These are phyloP conservation scores for Pestalotiopsis sp. DNA, from an alignment of 2,329 filamentous ascomycete species.

Conservation along the genomic window DNA sequence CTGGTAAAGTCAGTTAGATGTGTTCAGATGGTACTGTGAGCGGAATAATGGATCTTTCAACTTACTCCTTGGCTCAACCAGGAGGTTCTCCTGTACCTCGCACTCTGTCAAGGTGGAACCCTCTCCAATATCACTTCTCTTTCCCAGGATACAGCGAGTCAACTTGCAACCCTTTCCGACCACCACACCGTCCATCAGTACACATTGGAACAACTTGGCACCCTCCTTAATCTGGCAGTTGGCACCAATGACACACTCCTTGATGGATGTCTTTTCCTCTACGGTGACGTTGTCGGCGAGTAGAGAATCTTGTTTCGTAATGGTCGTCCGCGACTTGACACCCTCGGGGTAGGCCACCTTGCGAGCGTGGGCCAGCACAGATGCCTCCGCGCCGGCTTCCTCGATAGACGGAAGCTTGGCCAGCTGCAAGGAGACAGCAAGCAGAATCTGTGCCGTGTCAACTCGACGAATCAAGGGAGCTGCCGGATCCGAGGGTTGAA, in stretches of 20 bases:
- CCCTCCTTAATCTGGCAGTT: slow-evolving; percentile 85
- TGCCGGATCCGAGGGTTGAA: slow-evolving; percentile 64
- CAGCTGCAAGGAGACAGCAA: slow-evolving; percentile 80
- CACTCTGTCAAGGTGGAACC: slow-evolving; percentile 82
- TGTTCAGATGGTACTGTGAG: slow-evolving; percentile 12
- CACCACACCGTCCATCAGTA: slow-evolving; percentile 90
- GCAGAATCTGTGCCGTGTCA: slow-evolving; percentile 81
- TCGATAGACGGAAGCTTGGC: slow-evolving; percentile 80
- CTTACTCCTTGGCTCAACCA: slow-evolving; percentile 79
- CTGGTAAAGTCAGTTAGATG: slow-evolving; percentile 37
- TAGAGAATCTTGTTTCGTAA: slow-evolving; percentile 80
- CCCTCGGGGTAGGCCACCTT: slow-evolving; percentile 86
- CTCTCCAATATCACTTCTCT: slow-evolving; percentile 80
- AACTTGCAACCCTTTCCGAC: slow-evolving; percentile 84
- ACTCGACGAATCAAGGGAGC: slow-evolving; percentile 80
- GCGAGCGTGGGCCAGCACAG: slow-evolving; percentile 74
- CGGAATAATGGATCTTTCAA: slow-evolving; percentile 23
- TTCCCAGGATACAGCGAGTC: slow-evolving; percentile 85
- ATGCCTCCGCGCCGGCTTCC: slow-evolving; percentile 61
- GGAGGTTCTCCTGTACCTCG: slow-evolving; percentile 87
- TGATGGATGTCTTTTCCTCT: slow-evolving; percentile 88
- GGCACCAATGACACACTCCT: slow-evolving; percentile 85
- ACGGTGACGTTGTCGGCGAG: slow-evolving; percentile 88
- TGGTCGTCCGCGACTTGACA: slow-evolving; percentile 78
- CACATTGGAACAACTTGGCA: slow-evolving; percentile 83